Percentiles rank a stretch among this genome's conserved stretches.
These are phyloP conservation scores for Neurospora sp. DNA, from an alignment of 495 filamentous ascomycete genomes.

Conservation along the genomic window DNA sequence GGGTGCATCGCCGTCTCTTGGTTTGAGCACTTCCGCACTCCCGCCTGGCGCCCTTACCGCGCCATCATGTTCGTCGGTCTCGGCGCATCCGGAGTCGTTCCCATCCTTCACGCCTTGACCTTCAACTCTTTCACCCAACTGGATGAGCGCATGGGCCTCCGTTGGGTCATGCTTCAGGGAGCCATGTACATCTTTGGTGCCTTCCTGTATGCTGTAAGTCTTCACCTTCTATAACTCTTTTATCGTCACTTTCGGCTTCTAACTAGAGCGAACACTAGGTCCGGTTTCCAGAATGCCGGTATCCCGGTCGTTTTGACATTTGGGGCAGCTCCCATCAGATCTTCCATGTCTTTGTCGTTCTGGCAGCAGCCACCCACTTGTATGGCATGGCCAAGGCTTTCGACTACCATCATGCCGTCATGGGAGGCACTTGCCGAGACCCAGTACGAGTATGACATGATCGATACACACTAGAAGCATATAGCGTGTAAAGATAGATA, in stretches of 20 bases:
- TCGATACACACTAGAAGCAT: neutral
- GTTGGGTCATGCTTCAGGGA: conserved; percentile 69
- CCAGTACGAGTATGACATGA: neutral
- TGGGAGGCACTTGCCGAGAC: conserved; percentile 23
- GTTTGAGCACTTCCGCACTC: conserved; percentile 69
- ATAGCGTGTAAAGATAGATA: neutral
- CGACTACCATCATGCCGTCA: conserved; percentile 34
- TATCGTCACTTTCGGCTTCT: neutral
- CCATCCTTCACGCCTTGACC: conserved; percentile 56
- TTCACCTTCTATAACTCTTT: neutral
- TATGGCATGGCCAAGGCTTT: conserved; percentile 48
- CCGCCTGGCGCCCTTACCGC: conserved; percentile 72
- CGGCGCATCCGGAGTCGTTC: conserved; percentile 74
- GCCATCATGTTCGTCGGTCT: conserved; percentile 87
- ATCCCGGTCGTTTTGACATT: conserved; percentile 59
- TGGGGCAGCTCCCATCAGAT: conserved; percentile 73
- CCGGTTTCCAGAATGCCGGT: conserved; percentile 51
- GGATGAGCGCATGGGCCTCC: conserved; percentile 65
- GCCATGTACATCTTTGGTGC: conserved; percentile 80
- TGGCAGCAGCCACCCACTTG: conserved; percentile 56
- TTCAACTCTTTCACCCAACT: conserved; percentile 39
- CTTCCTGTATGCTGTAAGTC: conserved; percentile 57
- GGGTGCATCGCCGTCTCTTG: conserved; percentile 67
- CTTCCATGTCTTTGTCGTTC: conserved; percentile 62
- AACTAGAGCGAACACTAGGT: conserved; percentile 14